Conservation (phyloP, 352 stramenopile genomes). For the Phytophthora ohioensis region DNA sequence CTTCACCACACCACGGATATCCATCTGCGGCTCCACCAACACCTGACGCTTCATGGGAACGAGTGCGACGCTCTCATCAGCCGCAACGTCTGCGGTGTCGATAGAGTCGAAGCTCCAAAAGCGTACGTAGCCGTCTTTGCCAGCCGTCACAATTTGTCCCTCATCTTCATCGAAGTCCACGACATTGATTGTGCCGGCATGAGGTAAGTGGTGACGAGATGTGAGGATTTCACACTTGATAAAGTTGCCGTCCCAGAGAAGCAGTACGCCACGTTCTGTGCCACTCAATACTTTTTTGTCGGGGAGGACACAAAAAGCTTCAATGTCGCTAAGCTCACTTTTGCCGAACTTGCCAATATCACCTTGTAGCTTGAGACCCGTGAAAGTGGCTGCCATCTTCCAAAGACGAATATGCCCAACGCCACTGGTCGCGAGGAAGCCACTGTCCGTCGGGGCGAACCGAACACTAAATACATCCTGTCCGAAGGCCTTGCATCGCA, state of each 20-base stretch:
- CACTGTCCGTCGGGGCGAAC: slow-evolving; percentile 90
- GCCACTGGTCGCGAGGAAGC: slow-evolving; percentile 92
- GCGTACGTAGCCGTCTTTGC: slow-evolving; percentile 87
- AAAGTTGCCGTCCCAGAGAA: slow-evolving; percentile 96
- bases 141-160: slow-evolving; percentile 69
- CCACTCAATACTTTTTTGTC: slow-evolving; percentile 95
- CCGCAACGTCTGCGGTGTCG: slow-evolving; percentile 85
- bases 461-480: slow-evolving; percentile 94
- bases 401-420: slow-evolving; percentile 96
- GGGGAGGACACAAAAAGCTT: slow-evolving; percentile 94
- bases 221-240: slow-evolving; percentile 94
- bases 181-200: slow-evolving; percentile 78
- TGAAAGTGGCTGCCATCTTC: slow-evolving; percentile 97
- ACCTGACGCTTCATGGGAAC: slow-evolving; percentile 76
- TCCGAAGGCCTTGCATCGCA: slow-evolving; percentile 94
- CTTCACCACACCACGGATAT: slow-evolving; percentile 77
- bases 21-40: slow-evolving; percentile 58
- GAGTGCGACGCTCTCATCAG: slow-evolving; percentile 81
- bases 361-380: slow-evolving; percentile 95
- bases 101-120: slow-evolving; percentile 92
- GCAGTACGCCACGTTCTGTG: slow-evolving; percentile 85
- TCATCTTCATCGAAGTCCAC: slow-evolving; percentile 66
- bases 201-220: slow-evolving; percentile 68
- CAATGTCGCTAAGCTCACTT: slow-evolving; percentile 94
- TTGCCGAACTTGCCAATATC: slow-evolving; percentile 97